Conservation (phyloP, 768 basidiomycete genomes). For the Serendipita sp. region DNA sequence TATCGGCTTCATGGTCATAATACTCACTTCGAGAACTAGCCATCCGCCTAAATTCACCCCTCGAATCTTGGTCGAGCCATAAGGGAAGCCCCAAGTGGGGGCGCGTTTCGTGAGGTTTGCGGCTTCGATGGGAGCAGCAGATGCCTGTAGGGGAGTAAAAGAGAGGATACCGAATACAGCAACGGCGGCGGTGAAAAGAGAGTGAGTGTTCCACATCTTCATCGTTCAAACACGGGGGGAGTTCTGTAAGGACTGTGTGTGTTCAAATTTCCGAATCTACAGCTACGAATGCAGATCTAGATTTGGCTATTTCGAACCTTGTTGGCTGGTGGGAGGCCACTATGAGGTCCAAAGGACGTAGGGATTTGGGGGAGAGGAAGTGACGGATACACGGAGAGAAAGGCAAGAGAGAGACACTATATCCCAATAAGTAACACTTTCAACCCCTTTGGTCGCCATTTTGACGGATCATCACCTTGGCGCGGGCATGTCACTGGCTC, state of each 20-base stretch:
- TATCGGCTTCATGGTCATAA: not conserved
- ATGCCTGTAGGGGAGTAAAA: not conserved
- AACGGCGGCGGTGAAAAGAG: not conserved
- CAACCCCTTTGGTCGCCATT: too few species aligned
- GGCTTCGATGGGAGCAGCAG: not conserved
- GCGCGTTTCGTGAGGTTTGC: constrained; percentile 9
- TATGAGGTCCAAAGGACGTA: too few species aligned
- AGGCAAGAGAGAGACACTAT: too few species aligned
- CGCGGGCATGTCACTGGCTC: too few species aligned
- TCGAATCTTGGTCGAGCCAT: constrained; percentile 56
- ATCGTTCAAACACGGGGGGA: not conserved
- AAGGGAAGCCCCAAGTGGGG: constrained; percentile 46
- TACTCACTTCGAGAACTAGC: constrained; percentile 36
- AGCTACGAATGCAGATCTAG: too few species aligned
- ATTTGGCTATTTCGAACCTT: too few species aligned
- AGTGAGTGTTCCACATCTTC: not conserved
- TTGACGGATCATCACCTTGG: too few species aligned
- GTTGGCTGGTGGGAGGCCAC: too few species aligned
- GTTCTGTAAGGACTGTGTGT: not conserved
- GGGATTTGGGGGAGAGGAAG: too few species aligned
- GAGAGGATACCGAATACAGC: not conserved
- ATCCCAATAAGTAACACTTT: too few species aligned
- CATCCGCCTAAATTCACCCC: constrained; percentile 72
- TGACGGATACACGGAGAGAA: too few species aligned
- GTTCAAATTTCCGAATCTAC: too few species aligned